Conservation (phyloP, 2,329 filamentous ascomycete genomes). For the Calonectria fujianensis region DNA sequence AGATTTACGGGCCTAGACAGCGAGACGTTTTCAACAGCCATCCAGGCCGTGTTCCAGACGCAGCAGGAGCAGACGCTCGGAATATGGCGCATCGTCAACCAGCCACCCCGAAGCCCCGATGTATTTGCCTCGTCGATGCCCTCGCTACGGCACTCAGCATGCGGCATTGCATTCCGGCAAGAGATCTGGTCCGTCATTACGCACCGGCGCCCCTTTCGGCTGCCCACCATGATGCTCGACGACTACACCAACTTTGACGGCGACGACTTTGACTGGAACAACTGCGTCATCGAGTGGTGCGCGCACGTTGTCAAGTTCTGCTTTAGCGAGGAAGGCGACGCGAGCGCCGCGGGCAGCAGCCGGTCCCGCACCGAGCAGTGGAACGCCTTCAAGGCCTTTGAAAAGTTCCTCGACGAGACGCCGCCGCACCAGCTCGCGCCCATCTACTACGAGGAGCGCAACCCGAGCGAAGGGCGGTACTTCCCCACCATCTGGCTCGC, state of each 20-base stretch:
- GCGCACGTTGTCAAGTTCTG: slow-evolving; percentile 44
- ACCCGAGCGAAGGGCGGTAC: slow-evolving; percentile 30
- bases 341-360: neutral
- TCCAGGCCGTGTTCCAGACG: slow-evolving; percentile 42
- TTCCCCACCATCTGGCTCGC: slow-evolving; percentile 39
- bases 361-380: slow-evolving; percentile 31
- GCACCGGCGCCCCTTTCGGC: slow-evolving; percentile 39
- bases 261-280: slow-evolving; percentile 45
- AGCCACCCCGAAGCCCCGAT: slow-evolving; percentile 38
- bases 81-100: slow-evolving; percentile 30
- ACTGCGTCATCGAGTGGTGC: slow-evolving; percentile 41
- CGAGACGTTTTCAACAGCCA: slow-evolving; percentile 42
- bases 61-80: slow-evolving; percentile 35
- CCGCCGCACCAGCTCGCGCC: slow-evolving; percentile 36
- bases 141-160: slow-evolving; percentile 41
- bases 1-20: slow-evolving; percentile 43
- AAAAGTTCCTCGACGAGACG: slow-evolving; percentile 39
- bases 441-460: slow-evolving; percentile 37
- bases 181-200: slow-evolving; percentile 45
- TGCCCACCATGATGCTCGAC: slow-evolving; percentile 37
- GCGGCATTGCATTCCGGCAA: slow-evolving; percentile 41
- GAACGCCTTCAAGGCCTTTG: slow-evolving; percentile 35
- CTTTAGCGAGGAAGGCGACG: slow-evolving; percentile 18
- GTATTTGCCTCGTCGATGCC: slow-evolving; percentile 40
- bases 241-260: slow-evolving; percentile 40